Percentiles rank a stretch among this genome's conserved stretches.
These are phyloP conservation scores for Puccinia triticina DNA, from an alignment of 1,284 basidiomycete species.

Conservation along the genomic window DNA sequence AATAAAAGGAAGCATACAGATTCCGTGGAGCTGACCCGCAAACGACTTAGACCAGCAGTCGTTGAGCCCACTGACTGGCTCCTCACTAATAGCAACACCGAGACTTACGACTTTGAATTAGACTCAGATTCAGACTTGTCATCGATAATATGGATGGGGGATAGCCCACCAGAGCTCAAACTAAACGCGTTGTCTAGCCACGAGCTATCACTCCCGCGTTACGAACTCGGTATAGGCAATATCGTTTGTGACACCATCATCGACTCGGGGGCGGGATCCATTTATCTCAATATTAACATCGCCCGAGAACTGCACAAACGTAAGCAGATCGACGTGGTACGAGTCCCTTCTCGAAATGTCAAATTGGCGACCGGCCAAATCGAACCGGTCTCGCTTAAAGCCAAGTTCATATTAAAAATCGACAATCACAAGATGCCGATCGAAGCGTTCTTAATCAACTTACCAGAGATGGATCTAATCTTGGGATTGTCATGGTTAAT, in stretches of 20 bases:
- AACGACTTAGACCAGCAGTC: neutral
- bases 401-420: neutral
- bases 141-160: neutral
- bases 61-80: neutral
- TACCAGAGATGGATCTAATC: slow-evolving; percentile 1
- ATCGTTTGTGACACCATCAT: slow-evolving; percentile 4
- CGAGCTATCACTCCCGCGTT: neutral
- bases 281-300: neutral
- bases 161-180: neutral
- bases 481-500: neutral
- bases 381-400: neutral
- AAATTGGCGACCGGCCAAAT: neutral
- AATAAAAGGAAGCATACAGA: neutral
- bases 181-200: neutral
- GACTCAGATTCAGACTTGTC: neutral
- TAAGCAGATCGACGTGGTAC: neutral
- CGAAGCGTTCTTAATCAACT: neutral
- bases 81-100: neutral
- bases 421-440: neutral
- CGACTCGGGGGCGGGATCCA: slow-evolving; percentile 11
- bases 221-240: neutral
- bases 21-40: neutral
- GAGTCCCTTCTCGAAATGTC: neutral
- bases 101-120: neutral
- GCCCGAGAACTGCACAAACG: neutral